Percentiles rank a stretch among this genome's conserved stretches.
Evolutionary conservation across 768 basidiomycete species (phyloP).

Genomic region (Suillus variegatus): DNA sequence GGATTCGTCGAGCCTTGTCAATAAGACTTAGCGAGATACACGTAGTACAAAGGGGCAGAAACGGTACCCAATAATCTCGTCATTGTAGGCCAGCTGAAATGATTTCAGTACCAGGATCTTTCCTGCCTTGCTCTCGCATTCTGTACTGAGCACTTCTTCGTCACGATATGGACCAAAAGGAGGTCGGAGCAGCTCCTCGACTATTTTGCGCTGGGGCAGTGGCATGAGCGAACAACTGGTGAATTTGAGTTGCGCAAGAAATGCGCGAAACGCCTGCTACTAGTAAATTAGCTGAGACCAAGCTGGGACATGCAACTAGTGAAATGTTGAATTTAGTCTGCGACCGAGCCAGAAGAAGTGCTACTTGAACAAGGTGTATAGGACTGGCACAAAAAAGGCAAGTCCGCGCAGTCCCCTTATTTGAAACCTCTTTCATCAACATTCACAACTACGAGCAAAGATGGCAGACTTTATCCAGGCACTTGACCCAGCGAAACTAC

Average conservation of each 20-base stretch:
- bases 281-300: neutral
- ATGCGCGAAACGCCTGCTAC: neutral
- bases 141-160: conserved; percentile 21
- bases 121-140: conserved; percentile 19
- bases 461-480: conserved; percentile 69
- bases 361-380: neutral
- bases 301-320: neutral
- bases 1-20: conserved; percentile 47
- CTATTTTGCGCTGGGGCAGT: conserved; percentile 10
- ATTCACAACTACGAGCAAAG: neutral
- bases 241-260: neutral
- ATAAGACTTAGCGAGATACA: conserved; percentile 6
- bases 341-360: neutral
- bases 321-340: neutral
- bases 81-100: conserved; percentile 30
- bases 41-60: neutral
- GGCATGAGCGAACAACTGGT: neutral
- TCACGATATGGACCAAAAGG: conserved; percentile 35
- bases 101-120: conserved; percentile 26
- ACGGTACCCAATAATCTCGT: conserved; percentile 26
- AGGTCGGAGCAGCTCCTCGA: conserved; percentile 24
- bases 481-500: conserved; percentile 72
- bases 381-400: neutral
- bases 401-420: neutral
- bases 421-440: neutral